Base-by-base conservation (phyloP, 176 grass and related monocot species). In the Bonia amplexicaulis region DNA sequence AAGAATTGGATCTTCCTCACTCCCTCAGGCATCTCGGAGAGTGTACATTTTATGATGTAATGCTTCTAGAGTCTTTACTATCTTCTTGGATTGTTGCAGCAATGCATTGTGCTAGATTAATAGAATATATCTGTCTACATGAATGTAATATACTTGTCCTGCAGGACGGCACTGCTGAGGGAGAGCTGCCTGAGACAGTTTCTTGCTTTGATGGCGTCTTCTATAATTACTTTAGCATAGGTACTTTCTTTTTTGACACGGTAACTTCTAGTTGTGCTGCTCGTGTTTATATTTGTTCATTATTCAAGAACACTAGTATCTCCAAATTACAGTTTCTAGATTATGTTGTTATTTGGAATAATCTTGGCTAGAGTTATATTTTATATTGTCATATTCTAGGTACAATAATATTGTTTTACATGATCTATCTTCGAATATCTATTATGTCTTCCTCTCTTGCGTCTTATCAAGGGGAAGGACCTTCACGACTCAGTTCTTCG, bases 201-300 rank as follows among this genome's bases (percentile, higher is more conserved):
- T 92, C 73, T 57, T 96, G 93, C 90, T 98, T 92, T 86, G 91
- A 89, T 73, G 96, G 93, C 14, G 86, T 98, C 26, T 98, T 98
- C 81, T 98, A 98, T 85, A 98, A 98, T 71, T 98, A 98, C 66
- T 92, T 98, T 48, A 98, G 96, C 79, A 95, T 98, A 57, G 96
- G 96, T 98, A 90, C 39, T 73, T 84, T 62, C 53, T 64, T 45
- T 64, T 47, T 78, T 66, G 29, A 84, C 66, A 54, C 44, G 9
- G 40, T 25, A 66, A 65, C 66, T 80, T 42, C 26, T 80, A 53
- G 31, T 37, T 66, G 20, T 4, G 41, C 44, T 90, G 54, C 40
- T 73, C 6, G 3, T 73, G 55, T 72, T 44, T 82, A 7, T 60
- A 17, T 42, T 71, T 57, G 44, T 65, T 83, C 12, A 68, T 73